Base-by-base conservation (phyloP, 371 early-diverging fungal species). In the Saksenaea vasiformis region DNA sequence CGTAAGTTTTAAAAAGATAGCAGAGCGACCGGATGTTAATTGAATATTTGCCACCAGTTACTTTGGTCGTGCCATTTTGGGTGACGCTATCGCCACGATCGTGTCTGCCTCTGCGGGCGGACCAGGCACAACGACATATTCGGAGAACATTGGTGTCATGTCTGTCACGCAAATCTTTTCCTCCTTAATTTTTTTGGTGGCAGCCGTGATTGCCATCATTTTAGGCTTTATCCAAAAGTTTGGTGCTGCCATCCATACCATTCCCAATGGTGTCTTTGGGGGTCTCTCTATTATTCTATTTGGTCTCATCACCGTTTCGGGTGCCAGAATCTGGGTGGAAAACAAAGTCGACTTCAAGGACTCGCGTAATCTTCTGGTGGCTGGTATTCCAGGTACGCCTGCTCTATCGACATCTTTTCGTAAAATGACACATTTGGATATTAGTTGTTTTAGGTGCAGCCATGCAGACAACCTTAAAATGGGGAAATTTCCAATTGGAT, bases 311-410 rank as follows among this genome's bases (percentile, higher is more conserved):
- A 78, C 85, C 5, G 73, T 85, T 2, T 78, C 84, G n/a, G 87
- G 87, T 14, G 83, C 84, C 38, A 71, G 87, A 59, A 85, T 86
- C 34, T 86, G 86, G 86, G 83, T 83, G 14, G 78, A 83, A 36
- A 77, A 81, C 44, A 53, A 72, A 36, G 80, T 86, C 5, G 83
- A 86, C 53, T 86, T 86, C 35, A 73, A 72, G 34, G 79, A 82
- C 59, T 64, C 83, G 1, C 71, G 83, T 24, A 86, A 86, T 47
- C 67, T 86, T 69, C 69, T 81, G 36, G 78, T 82, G 8, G 85
- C 82, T 17, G 85, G 85, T 69, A 62, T 84, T 35, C 76, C 79
- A 10, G 66, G 70, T 64, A 65, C 35, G 31, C 47, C 3, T n/a
- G 5, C 10, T 17, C n/a, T 22, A 37, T 47, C 54, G 15, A 61